Base-by-base conservation (phyloP, 148 eudicot genomes). In the Talinum fruticosum region DNA sequence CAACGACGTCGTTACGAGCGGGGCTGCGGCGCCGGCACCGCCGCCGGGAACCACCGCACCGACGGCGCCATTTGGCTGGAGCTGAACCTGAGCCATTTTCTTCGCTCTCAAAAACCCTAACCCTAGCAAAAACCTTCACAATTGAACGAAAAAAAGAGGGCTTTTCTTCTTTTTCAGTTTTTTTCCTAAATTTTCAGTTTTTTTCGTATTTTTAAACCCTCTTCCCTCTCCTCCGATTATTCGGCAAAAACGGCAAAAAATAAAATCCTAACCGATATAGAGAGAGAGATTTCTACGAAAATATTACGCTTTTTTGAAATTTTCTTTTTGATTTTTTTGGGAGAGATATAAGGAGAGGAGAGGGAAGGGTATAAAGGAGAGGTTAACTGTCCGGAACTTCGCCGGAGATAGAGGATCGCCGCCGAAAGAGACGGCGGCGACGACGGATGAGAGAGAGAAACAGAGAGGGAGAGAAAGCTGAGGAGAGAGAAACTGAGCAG, bases 161-260 rank as follows among this genome's bases (percentile, higher is more conserved):
- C 6, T 12, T 24, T 26, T 72, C 71, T 73, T 33, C 21, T 76
- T 36, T 33, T 54, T 75, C 75, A 26, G 64, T 15, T 38, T 66
- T 81, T 75, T 67, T 49, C 37, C 29, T 45, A 34, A 44, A 35
- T 77, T 79, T 28, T 70, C 26, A n/a, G 32, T 76, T 81, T 74
- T 64, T 77, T 75, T 76, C 45, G 54, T 61, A 47, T 82, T 85
- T 84, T 81, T 34, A 37, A 66, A 33, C 37, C 79, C 80, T 76
- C 91, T 84, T 86, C 93, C 96, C 93, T 88, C 96, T 88, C 96
- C 93, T 87, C 93, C 75, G 75, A 69, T 92, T 90, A 83, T 90
- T 92, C 49, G 41, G 59, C 47, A 77, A 51, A 71, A 62, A 8
- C 33, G 66, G 64, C 26, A 73, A 76, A 26, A 28, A 62, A 62